Evolutionary conservation across 2,329 filamentous ascomycete genomes (phyloP).

Genomic region (Venturia carpophila): DNA sequence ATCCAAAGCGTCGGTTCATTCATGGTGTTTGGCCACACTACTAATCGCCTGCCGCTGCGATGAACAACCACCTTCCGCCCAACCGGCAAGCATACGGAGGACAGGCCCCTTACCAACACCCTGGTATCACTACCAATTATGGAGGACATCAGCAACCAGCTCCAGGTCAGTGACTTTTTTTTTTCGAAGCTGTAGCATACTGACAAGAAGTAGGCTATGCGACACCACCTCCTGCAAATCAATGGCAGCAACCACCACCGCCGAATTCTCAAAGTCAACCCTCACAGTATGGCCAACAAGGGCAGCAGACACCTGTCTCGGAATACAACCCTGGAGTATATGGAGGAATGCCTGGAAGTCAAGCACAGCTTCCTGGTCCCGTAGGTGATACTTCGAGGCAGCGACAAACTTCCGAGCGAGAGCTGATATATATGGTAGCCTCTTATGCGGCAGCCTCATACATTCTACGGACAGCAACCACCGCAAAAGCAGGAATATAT

Average conservation of each 20-base stretch:
- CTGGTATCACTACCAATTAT: constrained; percentile 15
- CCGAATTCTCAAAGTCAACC: constrained; percentile 14
- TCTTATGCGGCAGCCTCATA: background rate
- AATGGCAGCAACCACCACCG: constrained; percentile 2
- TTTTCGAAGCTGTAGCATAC: background rate
- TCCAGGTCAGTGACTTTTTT: background rate
- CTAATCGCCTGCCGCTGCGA: background rate
- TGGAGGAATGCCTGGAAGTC: constrained; percentile 22
- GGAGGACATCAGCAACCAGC: constrained; percentile 8
- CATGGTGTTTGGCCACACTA: background rate
- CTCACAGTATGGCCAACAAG: constrained; percentile 18
- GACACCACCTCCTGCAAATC: constrained; percentile 8
- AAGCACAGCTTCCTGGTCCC: background rate
- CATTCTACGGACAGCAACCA: constrained; percentile 5
- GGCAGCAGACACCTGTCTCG: constrained; percentile 16
- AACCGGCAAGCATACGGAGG: constrained; percentile 3
- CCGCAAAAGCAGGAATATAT: constrained; percentile 1
- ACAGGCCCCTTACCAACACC: constrained; percentile 17
- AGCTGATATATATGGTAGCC: background rate
- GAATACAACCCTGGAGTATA: constrained; percentile 20
- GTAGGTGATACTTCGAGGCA: constrained; percentile 10
- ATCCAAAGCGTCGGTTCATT: background rate
- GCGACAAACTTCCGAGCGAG: background rate
- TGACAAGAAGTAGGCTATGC: background rate
- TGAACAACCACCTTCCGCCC: constrained; percentile 7